Evolutionary conservation across 108 stramenopile genomes (phyloP), one percentile per base, ranked within the genome.

Genomic region (Nitzschia sp.): DNA sequence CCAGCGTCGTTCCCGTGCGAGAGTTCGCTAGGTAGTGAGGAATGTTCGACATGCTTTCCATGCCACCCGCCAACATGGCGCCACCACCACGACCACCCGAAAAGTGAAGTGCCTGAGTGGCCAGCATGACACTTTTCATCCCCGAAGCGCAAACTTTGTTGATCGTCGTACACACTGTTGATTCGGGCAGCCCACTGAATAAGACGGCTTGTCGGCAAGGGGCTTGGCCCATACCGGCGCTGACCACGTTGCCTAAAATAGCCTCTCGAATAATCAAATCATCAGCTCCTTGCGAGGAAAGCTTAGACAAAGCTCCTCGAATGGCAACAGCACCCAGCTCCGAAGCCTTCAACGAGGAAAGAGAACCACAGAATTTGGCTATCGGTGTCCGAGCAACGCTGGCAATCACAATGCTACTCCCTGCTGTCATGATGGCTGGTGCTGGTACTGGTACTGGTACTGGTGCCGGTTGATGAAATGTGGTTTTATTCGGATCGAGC

Each of bases 131-230:
- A 16, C 84, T 76, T 65, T 94, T 99, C 97, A 99, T 96, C 13
- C 98, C 98, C 21, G 84, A 86, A 3, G 98, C 97, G 69, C 98
- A 99, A 13, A 99, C 97, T 73, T 99, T 98, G 80, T 97, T 97
- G 29, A 97, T 67, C 23, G 66, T 91, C 6, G 91, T 90, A 36
- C 81, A 80, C 38, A 96, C 71, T 1, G 87, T 85, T 3, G 63
- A 61, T 58, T 82, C 82, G 3, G 73, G 75, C 44, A 92, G 31
- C 2, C 83, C 85, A 15, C 83, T 80, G 16, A 76, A 73, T 50
- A 80, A 58, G 11, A 84, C 81, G 16, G 92, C 92, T 71, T 90
- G 92, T n/a, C 92, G 75, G 46, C 95, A 88, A 0, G 97, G 98
- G 22, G 98, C 98, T 72, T 99, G 98, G 15, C 98, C 98, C 23